Conservation (phyloP, 2,329 filamentous ascomycete species). For the Trichoderma sp. region DNA sequence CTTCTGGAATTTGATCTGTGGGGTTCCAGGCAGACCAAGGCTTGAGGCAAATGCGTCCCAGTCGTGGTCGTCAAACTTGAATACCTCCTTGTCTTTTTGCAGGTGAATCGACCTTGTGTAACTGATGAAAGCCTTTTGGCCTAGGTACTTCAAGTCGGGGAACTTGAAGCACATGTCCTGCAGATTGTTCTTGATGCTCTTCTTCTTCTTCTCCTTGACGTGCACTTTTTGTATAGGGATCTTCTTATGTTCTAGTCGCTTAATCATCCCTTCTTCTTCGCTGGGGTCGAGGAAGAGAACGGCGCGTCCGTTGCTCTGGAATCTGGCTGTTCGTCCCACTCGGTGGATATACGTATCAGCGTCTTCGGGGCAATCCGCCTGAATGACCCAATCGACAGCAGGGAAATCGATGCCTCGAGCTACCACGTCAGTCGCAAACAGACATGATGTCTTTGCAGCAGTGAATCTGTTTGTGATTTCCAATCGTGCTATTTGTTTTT, state of each 20-base stretch:
- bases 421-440: conserved; percentile 94
- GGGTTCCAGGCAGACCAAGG: conserved; percentile 84
- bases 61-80: conserved; percentile 78
- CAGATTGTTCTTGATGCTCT: conserved; percentile 76
- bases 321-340: conserved; percentile 90
- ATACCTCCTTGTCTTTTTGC: conserved; percentile 88
- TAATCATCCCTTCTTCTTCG: conserved; percentile 89
- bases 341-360: conserved; percentile 97
- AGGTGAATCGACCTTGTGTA: conserved; percentile 83
- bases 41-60: conserved; percentile 83
- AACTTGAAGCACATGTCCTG: conserved; percentile 97
- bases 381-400: conserved; percentile 97
- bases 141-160: conserved; percentile 88
- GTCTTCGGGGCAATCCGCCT: conserved; percentile 95
- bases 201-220: conserved; percentile 84
- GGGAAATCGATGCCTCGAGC: conserved; percentile 94
- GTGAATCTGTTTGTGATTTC: conserved; percentile 86
- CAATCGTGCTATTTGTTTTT: conserved; percentile 84
- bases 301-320: conserved; percentile 80
- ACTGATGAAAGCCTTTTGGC: conserved; percentile 91
- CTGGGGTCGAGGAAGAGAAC: conserved; percentile 89
- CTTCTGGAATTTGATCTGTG: conserved; percentile 89
- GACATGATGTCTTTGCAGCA: conserved; percentile 74
- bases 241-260: conserved; percentile 80
- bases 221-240: conserved; percentile 86